Evolutionary conservation across 495 filamentous ascomycete genomes (phyloP).

Genomic region (Coniosporium apollinis): DNA sequence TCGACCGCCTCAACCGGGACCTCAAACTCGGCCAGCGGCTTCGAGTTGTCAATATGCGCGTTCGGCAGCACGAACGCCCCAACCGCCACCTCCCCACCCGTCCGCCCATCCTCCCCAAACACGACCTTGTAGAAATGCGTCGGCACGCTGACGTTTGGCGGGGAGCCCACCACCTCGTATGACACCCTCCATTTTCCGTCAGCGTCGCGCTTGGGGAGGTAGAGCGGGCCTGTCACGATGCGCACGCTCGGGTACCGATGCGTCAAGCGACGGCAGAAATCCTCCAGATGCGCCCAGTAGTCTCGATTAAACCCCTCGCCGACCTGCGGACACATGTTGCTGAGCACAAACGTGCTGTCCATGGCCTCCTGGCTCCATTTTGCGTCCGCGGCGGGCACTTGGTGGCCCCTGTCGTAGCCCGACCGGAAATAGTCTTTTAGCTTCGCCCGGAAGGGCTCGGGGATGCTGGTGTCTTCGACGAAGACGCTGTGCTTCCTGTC

Average conservation of each 20-base stretch:
- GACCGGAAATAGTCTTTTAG: slow-evolving; percentile 85
- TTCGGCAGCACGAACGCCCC: slow-evolving; percentile 95
- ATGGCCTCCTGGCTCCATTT: slow-evolving; percentile 90
- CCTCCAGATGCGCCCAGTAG: slow-evolving; percentile 98
- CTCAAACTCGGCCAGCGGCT: slow-evolving; percentile 75
- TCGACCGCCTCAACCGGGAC: slow-evolving; percentile 86
- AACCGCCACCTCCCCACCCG: slow-evolving; percentile 62
- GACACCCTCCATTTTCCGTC: slow-evolving; percentile 90
- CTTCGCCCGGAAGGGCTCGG: slow-evolving; percentile 73
- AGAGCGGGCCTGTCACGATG: slow-evolving; percentile 85
- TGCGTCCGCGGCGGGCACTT: slow-evolving; percentile 90
- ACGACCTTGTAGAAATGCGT: slow-evolving; percentile 99
- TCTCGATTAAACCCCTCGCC: slow-evolving; percentile 96
- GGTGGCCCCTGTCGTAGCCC: slow-evolving; percentile 58
- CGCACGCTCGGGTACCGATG: slow-evolving; percentile 70
- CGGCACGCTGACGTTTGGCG: slow-evolving; percentile 87
- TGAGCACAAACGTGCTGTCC: slow-evolving; percentile 81
- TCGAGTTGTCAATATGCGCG: slow-evolving; percentile 72
- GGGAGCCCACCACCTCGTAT: slow-evolving; percentile 93
- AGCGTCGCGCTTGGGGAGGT: slow-evolving; percentile 61
- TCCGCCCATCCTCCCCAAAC: slow-evolving; percentile 69
- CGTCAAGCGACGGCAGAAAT: slow-evolving; percentile 79
- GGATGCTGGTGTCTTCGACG: slow-evolving; percentile 62
- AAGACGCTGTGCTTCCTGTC: slow-evolving; percentile 77
- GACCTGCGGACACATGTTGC: slow-evolving; percentile 96